Percentiles rank a stretch among this genome's conserved stretches.
Evolutionary conservation across 2,329 filamentous ascomycete genomes (phyloP).

Genomic region (Helotiales sp.): DNA sequence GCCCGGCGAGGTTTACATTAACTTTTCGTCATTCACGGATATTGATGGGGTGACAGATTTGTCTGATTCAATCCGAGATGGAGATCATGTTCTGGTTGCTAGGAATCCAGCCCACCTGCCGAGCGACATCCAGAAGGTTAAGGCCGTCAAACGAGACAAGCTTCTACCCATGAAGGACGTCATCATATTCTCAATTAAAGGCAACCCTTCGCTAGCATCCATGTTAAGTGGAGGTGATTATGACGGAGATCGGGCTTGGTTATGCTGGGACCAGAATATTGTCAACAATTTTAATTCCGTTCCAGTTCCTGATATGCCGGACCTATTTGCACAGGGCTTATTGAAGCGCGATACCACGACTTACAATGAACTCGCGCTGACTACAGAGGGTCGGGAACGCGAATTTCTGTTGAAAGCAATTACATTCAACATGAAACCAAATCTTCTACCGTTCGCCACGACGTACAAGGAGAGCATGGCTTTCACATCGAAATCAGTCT

Average conservation of each 20-base stretch:
- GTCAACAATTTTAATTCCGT: slow-evolving; percentile 71
- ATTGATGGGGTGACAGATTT: slow-evolving; percentile 56
- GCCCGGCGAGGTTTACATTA: slow-evolving; percentile 70
- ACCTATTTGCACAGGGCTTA: slow-evolving; percentile 54
- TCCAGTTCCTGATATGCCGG: slow-evolving; percentile 50
- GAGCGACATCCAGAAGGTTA: slow-evolving; percentile 75
- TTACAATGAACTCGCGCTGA: slow-evolving; percentile 37
- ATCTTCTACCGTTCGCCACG: slow-evolving; percentile 67
- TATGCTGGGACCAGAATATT: slow-evolving; percentile 73
- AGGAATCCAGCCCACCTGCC: slow-evolving; percentile 71
- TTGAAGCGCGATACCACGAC: slow-evolving; percentile 57
- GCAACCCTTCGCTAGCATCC: slow-evolving; percentile 65
- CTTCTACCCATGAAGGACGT: slow-evolving; percentile 76
- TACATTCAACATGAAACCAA: slow-evolving; percentile 60
- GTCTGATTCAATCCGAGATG: slow-evolving; percentile 58
- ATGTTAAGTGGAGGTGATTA: slow-evolving; percentile 81
- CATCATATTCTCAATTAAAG: slow-evolving; percentile 73
- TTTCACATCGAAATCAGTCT: slow-evolving; percentile 61
- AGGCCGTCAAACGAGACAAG: slow-evolving; percentile 59
- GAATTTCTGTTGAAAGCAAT: slow-evolving; percentile 60
- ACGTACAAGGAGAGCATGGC: slow-evolving; percentile 65
- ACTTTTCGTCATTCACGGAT: slow-evolving; percentile 63
- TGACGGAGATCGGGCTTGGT: slow-evolving; percentile 77
- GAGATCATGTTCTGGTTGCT: slow-evolving; percentile 67
- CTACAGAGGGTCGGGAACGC: slow-evolving; percentile 16